Evolutionary conservation across 2,329 filamentous ascomycete species (phyloP).

Genomic region (Talaromyces marneffei): DNA sequence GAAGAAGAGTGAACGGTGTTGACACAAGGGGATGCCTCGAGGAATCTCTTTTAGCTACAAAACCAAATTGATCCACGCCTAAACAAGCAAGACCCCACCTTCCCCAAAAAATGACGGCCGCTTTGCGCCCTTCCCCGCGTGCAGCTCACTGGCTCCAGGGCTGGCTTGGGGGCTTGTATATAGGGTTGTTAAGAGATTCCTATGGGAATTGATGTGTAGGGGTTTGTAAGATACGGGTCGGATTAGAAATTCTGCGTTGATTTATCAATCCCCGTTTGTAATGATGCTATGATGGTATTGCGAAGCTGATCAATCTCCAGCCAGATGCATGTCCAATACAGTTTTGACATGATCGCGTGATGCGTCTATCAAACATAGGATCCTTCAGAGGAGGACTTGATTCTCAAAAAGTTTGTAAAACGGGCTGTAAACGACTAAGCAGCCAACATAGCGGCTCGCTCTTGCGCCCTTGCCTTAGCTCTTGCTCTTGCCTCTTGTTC

Average conservation of each 20-base stretch:
- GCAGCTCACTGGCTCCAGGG: too few relatives aligned
- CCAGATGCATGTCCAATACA: not conserved
- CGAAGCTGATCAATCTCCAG: not conserved
- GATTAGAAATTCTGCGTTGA: too few relatives aligned
- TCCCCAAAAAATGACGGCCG: not conserved
- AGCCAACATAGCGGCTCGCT: constrained; percentile 24
- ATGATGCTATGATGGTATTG: constrained; percentile 1
- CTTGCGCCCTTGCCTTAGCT: constrained; percentile 27
- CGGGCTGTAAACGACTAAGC: constrained; percentile 20
- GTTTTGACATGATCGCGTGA: not conserved
- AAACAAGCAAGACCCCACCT: not conserved
- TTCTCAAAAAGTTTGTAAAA: not conserved
- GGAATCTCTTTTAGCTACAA: not conserved
- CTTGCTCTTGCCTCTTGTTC: constrained; percentile 29
- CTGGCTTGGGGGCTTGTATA: too few relatives aligned
- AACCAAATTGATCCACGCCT: not conserved
- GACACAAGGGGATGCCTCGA: not conserved
- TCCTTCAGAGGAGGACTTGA: not conserved
- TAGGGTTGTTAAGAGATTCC: too few relatives aligned
- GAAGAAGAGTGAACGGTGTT: not conserved
- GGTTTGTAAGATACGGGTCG: too few relatives aligned
- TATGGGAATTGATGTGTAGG: too few relatives aligned
- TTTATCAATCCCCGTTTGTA: too few relatives aligned
- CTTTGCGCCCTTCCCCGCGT: constrained; percentile 1
- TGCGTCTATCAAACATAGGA: not conserved